phyloP scores from a whole-genome alignment of 192 early-diverging fungal species.

The Gamsiella multidivaricata region DNA sequence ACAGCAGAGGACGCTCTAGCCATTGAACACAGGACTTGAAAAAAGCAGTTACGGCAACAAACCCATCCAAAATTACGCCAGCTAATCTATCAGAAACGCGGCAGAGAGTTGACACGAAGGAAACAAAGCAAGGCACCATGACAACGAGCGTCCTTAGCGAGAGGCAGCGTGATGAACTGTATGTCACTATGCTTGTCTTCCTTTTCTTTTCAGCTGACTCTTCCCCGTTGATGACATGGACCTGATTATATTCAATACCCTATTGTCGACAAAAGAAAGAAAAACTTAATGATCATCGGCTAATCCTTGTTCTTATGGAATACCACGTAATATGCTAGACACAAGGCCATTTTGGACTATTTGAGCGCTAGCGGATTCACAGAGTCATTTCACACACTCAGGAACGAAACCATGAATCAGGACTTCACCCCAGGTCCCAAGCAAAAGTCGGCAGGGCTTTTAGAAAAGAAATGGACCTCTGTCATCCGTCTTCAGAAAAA shows the following conservation, averaged over 20 bases:
- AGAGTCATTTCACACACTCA: conserved; percentile 75
- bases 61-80: neutral
- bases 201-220: neutral
- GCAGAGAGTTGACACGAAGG: neutral
- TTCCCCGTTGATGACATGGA: no score
- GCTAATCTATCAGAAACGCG: neutral
- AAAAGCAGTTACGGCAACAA: neutral
- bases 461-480: conserved; percentile 97
- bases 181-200: conserved; percentile 37
- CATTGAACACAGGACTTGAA: neutral
- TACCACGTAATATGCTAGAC: conserved; percentile 52
- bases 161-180: conserved; percentile 82
- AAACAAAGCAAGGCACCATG: conserved; percentile 24
- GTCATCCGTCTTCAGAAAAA: conserved; percentile 94
- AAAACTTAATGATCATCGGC: no score
- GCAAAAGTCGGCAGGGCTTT: conserved; percentile 79
- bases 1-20: neutral
- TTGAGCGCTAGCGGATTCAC: conserved; percentile 79
- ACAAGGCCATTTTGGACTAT: conserved; percentile 90
- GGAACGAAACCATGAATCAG: conserved; percentile 76
- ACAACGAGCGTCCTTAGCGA: conserved; percentile 69
- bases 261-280: no score
- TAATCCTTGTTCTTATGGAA: no score
- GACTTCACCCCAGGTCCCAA: conserved; percentile 80
- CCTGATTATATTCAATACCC: no score